Evolutionary conservation across 768 basidiomycete species (phyloP).

Genomic region (Phanerochaete carnosa): DNA sequence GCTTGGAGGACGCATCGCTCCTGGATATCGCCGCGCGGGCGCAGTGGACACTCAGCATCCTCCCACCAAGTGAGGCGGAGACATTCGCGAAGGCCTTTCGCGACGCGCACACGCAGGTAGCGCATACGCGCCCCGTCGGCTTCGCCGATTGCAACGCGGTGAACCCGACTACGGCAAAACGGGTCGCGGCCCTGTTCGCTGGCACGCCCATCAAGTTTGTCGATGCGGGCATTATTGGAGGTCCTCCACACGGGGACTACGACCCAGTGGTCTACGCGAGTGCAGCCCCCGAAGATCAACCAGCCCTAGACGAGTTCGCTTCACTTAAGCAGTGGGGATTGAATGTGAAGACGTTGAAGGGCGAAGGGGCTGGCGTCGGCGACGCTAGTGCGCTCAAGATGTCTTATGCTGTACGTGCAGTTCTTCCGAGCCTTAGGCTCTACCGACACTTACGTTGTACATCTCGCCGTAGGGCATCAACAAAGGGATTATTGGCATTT

Average conservation of each 20-base stretch:
- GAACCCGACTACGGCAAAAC: conserved; percentile 46
- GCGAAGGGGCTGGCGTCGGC: conserved; percentile 47
- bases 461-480: conserved; percentile 41
- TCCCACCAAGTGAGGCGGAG: conserved; percentile 52
- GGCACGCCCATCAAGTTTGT: conserved; percentile 40
- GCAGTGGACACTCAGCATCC: conserved; percentile 51
- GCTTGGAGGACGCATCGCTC: conserved; percentile 42
- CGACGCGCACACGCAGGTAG: conserved; percentile 21
- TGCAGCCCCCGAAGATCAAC: conserved; percentile 29
- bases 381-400: conserved; percentile 63
- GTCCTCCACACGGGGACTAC: conserved; percentile 45
- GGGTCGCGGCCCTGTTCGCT: conserved; percentile 44
- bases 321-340: conserved; percentile 41
- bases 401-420: conserved; percentile 52
- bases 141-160: conserved; percentile 62
- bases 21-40: conserved; percentile 34
- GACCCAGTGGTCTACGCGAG: conserved; percentile 58
- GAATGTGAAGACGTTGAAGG: conserved; percentile 42
- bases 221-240: conserved; percentile 57
- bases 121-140: conserved; percentile 15
- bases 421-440: not conserved
- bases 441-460: not conserved
- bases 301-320: conserved; percentile 37
- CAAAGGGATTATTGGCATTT: conserved; percentile 51
- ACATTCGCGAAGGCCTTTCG: conserved; percentile 40